Evolutionary conservation across 2,329 filamentous ascomycete genomes (phyloP).

Genomic region (Alternaria brassicae): DNA sequence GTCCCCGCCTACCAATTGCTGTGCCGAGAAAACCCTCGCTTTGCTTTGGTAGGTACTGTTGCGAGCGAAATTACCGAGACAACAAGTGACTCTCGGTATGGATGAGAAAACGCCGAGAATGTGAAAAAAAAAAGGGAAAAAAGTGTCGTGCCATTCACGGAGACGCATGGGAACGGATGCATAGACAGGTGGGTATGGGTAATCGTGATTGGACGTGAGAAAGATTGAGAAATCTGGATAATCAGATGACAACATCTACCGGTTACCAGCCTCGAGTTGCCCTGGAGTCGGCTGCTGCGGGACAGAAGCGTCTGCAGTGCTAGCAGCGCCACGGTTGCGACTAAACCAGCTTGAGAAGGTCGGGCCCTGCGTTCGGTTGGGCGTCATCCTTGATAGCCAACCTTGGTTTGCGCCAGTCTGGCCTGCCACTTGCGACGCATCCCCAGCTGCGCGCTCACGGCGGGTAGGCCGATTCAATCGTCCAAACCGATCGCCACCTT

Average conservation of each 20-base stretch:
- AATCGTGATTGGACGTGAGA: conserved; percentile 14
- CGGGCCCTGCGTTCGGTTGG: conserved; percentile 23
- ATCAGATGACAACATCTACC: conserved; percentile 23
- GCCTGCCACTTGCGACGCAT: conserved; percentile 16
- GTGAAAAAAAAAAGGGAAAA: not conserved
- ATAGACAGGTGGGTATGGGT: not conserved
- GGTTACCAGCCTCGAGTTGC: conserved; percentile 48
- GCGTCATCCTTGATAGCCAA: conserved; percentile 37
- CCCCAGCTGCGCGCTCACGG: conserved; percentile 25
- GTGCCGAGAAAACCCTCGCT: not conserved
- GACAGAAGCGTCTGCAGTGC: conserved; percentile 21
- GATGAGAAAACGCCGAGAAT: not conserved
- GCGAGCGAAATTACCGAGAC: not conserved
- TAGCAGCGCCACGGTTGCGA: conserved; percentile 32
- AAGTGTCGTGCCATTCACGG: not conserved
- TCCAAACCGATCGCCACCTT: conserved; percentile 28
- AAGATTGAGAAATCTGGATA: not conserved
- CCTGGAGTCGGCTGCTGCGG: conserved; percentile 39
- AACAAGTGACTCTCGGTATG: not conserved
- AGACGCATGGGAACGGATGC: not conserved
- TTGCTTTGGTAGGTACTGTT: not conserved
- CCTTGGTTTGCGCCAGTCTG: conserved; percentile 17
- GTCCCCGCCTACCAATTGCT: not conserved
- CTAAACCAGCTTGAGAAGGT: conserved; percentile 40
- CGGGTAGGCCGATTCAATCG: conserved; percentile 37